Percentiles rank a stretch among this genome's conserved stretches.
Conservation (phyloP, 225 moss, liverwort and hornwort species). For the Sphagnum contortum region DNA sequence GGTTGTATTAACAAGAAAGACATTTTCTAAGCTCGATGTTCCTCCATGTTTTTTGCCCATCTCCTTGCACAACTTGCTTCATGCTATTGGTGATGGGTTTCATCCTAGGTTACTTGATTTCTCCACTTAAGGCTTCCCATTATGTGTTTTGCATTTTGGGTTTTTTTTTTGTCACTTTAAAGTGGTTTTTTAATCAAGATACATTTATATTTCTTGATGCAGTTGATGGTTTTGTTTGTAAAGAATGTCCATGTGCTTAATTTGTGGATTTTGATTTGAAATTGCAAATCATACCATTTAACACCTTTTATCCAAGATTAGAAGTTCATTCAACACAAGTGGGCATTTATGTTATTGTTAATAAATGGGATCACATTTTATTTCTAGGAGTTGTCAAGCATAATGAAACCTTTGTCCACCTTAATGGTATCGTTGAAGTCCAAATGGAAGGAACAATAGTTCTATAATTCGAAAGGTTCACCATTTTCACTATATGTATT, state of each 20-base stretch:
- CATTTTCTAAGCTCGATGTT: too few relatives aligned
- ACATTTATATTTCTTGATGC: too few relatives aligned
- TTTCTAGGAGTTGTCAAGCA: constrained; percentile 43
- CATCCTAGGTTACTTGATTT: too few relatives aligned
- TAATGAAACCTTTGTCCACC: constrained; percentile 42
- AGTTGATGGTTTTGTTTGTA: not conserved
- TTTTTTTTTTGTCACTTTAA: too few relatives aligned
- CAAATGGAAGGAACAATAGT: constrained; percentile 41
- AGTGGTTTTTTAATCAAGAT: too few relatives aligned
- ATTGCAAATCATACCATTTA: constrained; percentile 49
- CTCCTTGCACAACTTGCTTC: too few relatives aligned
- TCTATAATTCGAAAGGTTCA: constrained; percentile 47
- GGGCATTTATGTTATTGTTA: constrained; percentile 41
- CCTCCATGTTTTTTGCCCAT: too few relatives aligned
- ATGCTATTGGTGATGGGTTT: too few relatives aligned
- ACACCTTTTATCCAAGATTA: constrained; percentile 50
- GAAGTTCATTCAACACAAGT: constrained; percentile 38
- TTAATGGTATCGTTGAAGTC: constrained; percentile 44
- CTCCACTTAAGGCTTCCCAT: too few relatives aligned
- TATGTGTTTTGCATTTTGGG: too few relatives aligned
- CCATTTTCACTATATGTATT: constrained; percentile 28
- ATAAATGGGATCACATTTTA: constrained; percentile 50
- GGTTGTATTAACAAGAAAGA: too few relatives aligned
- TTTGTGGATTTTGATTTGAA: not conserved
- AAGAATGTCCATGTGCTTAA: not conserved